Base-by-base conservation (phyloP, 495 filamentous ascomycete genomes). In the Talaromyces nanjingensis region DNA sequence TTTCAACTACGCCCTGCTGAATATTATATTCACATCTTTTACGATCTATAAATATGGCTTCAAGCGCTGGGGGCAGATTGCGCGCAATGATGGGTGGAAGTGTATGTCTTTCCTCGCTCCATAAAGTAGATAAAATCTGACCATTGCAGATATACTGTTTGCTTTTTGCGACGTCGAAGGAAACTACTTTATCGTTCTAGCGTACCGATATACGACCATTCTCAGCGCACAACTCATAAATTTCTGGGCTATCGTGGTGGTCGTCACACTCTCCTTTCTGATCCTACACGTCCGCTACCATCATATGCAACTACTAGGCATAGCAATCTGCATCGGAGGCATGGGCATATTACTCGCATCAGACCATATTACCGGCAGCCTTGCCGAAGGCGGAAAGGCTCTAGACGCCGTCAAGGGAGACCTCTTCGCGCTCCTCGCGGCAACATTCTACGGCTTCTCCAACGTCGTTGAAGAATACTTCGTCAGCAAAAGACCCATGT, bases 211-310 rank as follows among this genome's bases (percentile, higher is more conserved):
- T 76, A 96, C 92, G 57, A 94, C 87, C 70, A 89, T 93, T 72
- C 84, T 94, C 39, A 94, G 90, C 60, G 92, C 91, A 8, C 93
- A 97, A 77, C 82, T 98, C 34, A 92, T 98, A 76, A 96, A 96
- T 81, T 98, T 98, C 83, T 98, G 94, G 93, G 89, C 93, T 67
- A 98, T 98, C 65, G 91, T 93, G 20, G 86, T 94, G 63, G 94
- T 98, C 29, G 92, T 98, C 27, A 71, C 88, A 65, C 75, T 97
- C 68, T 97, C 93, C 8, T 90, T 93, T 76, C 55, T 87, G 53
- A 80, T 97, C 71, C 84, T 98, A 25, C 79, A 79, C 39, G 94
- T 98, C 25, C 91, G 94, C 61, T 98, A 98, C 79, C 90, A 91
- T 73, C 75, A 82, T 68, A 82, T 89, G 25, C 96, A 98, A 76